Conservation (phyloP, 106 monocot genomes). For the Triglochin maritima region DNA sequence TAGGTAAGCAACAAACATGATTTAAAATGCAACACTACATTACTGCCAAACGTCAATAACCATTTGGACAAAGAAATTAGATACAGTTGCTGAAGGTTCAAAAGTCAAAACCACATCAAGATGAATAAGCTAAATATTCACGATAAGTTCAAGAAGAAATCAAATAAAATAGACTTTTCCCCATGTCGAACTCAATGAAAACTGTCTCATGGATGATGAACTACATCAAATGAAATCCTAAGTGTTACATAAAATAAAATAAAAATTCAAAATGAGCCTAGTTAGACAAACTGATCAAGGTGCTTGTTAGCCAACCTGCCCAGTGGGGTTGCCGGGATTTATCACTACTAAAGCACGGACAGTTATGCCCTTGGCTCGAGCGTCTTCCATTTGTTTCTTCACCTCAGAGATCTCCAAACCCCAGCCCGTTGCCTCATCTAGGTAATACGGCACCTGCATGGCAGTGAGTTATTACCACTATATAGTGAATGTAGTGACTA, state of each 20-base stretch:
- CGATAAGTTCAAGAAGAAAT: neutral
- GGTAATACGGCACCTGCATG: slow-evolving; percentile 84
- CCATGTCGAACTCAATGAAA: neutral
- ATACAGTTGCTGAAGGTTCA: neutral
- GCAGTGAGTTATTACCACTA: neutral
- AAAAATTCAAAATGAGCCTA: neutral
- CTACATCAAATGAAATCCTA: neutral
- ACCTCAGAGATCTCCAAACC: slow-evolving; percentile 78
- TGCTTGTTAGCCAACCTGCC: slow-evolving; percentile 47
- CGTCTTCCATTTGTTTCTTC: slow-evolving; percentile 79
- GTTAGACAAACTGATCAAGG: neutral
- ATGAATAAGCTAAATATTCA: neutral
- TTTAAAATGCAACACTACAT: no score
- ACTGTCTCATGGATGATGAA: neutral
- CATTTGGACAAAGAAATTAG: neutral
- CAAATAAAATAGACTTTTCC: neutral
- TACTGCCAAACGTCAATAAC: neutral
- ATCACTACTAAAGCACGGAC: slow-evolving; percentile 89
- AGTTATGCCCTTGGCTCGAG: slow-evolving; percentile 70
- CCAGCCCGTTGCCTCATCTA: slow-evolving; percentile 86
- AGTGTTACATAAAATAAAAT: neutral
- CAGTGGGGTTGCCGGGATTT: slow-evolving; percentile 98
- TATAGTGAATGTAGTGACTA: neutral
- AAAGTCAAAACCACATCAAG: neutral
- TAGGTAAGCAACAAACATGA: no score